Base-by-base conservation (phyloP, 1,139 yeast species). In the Taphrina sp. region DNA sequence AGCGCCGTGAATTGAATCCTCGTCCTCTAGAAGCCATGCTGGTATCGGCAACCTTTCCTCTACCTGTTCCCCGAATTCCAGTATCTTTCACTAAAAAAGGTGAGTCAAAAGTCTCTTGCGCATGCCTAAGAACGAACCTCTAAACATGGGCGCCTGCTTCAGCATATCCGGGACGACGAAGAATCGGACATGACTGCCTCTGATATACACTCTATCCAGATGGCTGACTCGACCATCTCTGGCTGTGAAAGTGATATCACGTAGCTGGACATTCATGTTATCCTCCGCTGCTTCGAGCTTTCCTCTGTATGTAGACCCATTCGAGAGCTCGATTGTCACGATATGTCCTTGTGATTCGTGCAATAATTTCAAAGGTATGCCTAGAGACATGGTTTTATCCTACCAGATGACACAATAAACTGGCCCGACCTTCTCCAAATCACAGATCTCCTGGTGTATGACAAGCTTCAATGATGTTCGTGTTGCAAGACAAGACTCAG, bases 101-200 rank as follows among this genome's bases (percentile, higher is more conserved):
- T 22, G 35, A 39, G 22, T 17, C 28, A 23, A 10, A 5, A 24
- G 14, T 8, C 8, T 14, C n/a, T 10, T 36, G 14, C 19, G 22
- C 7, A 14, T 8, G 10, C 12, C 22, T 8, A 39, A 10, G 54
- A 12, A 10, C 52, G 19, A 10, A 49, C 54, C 54, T 49, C 41
- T 38, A n/a, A 49, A 49, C 54, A 49, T 49, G 19, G 29, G 19
- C 16, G 58, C 62, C 17, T 47, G 69, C 64, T 68, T 67, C 58
- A 92, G 76, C 71, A 89, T 83, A 59, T 92, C 97, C 0, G 98
- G 98, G 12, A 92, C 83, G 29, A 83, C 80, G 61, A 92, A 78
- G 69, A 88, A 84, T 62, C 92, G 78, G 35, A 92, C 82, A 73
- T 86, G 92, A 1, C 95, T 86, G 1, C 98, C 98, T 65, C 98